These are phyloP conservation scores for Bipolaris bicolor DNA, from an alignment of 2,329 filamentous ascomycete genomes.

Conservation along the genomic window DNA sequence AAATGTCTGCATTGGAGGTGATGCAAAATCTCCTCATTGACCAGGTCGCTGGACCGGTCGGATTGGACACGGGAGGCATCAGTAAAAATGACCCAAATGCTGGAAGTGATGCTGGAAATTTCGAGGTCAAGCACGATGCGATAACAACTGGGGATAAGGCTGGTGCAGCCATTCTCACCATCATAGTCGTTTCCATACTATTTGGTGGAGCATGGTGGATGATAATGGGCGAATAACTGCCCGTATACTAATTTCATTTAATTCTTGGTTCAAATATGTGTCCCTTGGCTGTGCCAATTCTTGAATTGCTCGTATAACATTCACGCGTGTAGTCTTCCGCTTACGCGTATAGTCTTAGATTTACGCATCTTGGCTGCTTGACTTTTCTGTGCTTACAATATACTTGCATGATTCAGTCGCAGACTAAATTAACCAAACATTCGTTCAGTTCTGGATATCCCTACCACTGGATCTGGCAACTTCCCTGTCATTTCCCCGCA, in stretches of 20 bases:
- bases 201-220: constrained; percentile 61
- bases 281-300: not conserved
- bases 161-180: constrained; percentile 70
- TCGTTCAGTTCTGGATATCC: too few species aligned
- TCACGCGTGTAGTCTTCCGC: not conserved
- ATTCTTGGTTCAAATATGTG: not conserved
- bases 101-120: constrained; percentile 37
- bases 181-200: constrained; percentile 60
- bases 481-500: too few species aligned
- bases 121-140: constrained; percentile 29
- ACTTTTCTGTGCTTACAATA: not conserved
- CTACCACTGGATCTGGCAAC: too few species aligned
- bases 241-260: not conserved
- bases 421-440: not conserved
- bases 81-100: constrained; percentile 54
- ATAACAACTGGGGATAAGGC: constrained; percentile 67
- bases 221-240: constrained; percentile 36
- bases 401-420: not conserved
- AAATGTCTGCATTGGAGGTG: constrained; percentile 64
- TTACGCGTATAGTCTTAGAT: not conserved
- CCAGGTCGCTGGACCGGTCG: constrained; percentile 47
- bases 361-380: not conserved
- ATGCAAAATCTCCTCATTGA: constrained; percentile 55
- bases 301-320: not conserved
- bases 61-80: constrained; percentile 59